These are phyloP conservation scores for Quercus dentata DNA, from an alignment of 306 rosid genomes.

Conservation along the genomic window DNA sequence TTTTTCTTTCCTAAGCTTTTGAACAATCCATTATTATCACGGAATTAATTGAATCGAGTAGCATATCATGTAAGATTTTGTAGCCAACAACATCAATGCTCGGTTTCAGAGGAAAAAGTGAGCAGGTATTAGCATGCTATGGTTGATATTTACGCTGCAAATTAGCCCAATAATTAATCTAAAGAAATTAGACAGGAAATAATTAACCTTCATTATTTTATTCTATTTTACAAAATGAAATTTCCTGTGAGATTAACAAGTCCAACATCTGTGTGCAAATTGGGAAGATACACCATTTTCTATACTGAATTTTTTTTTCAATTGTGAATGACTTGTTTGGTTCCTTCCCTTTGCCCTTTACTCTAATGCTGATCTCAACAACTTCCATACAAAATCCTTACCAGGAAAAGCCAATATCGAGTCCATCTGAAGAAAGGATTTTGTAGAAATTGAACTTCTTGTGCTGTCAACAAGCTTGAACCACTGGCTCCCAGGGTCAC, in stretches of 20 bases:
- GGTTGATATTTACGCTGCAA: background rate
- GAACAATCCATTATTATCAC: too few relatives aligned
- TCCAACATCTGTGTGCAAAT: background rate
- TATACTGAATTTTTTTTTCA: background rate
- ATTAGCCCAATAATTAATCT: background rate
- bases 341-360: background rate
- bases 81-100: background rate
- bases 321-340: background rate
- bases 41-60: too few relatives aligned
- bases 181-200: background rate
- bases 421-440: constrained; percentile 3
- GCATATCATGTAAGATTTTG: too few relatives aligned
- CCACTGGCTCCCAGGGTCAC: constrained; percentile 90
- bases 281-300: background rate
- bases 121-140: background rate
- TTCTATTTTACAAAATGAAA: background rate
- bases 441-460: constrained; percentile 13
- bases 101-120: background rate
- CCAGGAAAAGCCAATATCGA: constrained; percentile 17
- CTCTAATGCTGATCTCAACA: background rate
- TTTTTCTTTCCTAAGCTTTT: too few relatives aligned
- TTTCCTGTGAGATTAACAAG: background rate
- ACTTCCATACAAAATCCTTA: constrained; percentile 1
- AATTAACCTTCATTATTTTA: background rate
- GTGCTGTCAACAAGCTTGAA: constrained; percentile 70